phyloP scores from a whole-genome alignment of 2,329 filamentous ascomycete species.

The Colletotrichum gigasporum region DNA sequence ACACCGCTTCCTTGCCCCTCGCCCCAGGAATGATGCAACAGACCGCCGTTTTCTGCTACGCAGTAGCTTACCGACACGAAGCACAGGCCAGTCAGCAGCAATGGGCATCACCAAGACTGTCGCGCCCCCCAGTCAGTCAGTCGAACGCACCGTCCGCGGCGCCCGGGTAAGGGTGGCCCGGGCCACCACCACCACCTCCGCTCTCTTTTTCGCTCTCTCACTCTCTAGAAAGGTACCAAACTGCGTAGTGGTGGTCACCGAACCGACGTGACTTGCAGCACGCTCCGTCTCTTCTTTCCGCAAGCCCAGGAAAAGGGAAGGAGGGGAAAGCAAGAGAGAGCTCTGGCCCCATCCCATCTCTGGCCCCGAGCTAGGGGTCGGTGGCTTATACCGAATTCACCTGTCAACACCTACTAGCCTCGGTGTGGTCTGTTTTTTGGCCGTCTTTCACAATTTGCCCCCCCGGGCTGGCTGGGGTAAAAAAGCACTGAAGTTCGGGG shows the following conservation, averaged over 20 bases:
- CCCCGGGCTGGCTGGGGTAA: too few relatives aligned
- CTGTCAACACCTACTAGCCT: background rate
- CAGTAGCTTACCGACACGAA: background rate
- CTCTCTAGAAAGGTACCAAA: background rate
- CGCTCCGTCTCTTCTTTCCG: too few relatives aligned
- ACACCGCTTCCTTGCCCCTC: background rate
- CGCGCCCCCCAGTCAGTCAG: conserved; percentile 9
- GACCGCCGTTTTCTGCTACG: background rate
- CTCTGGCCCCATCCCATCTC: background rate
- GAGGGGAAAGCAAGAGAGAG: too few relatives aligned
- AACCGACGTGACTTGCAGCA: too few relatives aligned
- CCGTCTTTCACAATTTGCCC: too few relatives aligned
- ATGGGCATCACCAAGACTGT: background rate
- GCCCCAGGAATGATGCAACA: background rate
- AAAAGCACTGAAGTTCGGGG: too few relatives aligned
- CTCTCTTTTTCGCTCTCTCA: background rate
- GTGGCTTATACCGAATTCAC: background rate
- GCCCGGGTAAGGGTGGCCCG: background rate
- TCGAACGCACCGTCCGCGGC: background rate
- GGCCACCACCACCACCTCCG: background rate
- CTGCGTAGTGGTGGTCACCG: too few relatives aligned
- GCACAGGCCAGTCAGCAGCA: background rate
- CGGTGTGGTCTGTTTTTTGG: too few relatives aligned
- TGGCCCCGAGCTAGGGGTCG: background rate
- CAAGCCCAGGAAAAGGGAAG: too few relatives aligned